Conservation (phyloP, 306 rosid genomes). For the Cicer yamashitae region DNA sequence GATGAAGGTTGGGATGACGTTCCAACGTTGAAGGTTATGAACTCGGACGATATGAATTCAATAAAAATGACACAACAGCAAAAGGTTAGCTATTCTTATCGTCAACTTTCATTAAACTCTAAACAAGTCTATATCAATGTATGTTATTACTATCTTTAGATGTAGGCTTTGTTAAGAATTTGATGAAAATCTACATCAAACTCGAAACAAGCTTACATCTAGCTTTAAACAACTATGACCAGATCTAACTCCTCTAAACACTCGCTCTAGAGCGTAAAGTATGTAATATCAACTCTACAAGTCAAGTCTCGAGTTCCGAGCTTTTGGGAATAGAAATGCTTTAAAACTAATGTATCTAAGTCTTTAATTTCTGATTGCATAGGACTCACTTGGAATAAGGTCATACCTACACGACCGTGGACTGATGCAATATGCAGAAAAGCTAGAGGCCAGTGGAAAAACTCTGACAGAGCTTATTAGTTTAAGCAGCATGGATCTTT, state of each 20-base stretch:
- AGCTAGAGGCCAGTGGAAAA: constrained; percentile 65
- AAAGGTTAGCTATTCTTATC: constrained; percentile 58
- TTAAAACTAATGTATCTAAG: constrained; percentile 1
- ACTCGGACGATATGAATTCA: constrained; percentile 73
- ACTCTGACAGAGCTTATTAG: constrained; percentile 62
- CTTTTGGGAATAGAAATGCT: neutral
- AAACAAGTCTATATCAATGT: constrained; percentile 1
- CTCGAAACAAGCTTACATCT: no score
- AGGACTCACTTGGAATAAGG: constrained; percentile 88
- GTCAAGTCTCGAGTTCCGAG: neutral
- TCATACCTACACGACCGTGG: constrained; percentile 81
- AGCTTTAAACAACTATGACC: neutral
- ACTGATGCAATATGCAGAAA: constrained; percentile 81
- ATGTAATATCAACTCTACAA: neutral
- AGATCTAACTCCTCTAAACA: neutral
- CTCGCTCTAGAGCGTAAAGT: neutral
- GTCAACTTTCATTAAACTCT: constrained; percentile 11
- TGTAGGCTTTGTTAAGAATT: no score
- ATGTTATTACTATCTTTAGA: neutral
- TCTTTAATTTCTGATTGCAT: constrained; percentile 29
- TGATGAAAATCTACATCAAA: no score
- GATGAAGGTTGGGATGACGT: constrained; percentile 96
- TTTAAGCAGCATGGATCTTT: constrained; percentile 56
- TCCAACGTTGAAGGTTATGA: constrained; percentile 87
- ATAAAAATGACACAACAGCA: constrained; percentile 73